Conservation (phyloP, 768 basidiomycete species). For the Suillus americanus region DNA sequence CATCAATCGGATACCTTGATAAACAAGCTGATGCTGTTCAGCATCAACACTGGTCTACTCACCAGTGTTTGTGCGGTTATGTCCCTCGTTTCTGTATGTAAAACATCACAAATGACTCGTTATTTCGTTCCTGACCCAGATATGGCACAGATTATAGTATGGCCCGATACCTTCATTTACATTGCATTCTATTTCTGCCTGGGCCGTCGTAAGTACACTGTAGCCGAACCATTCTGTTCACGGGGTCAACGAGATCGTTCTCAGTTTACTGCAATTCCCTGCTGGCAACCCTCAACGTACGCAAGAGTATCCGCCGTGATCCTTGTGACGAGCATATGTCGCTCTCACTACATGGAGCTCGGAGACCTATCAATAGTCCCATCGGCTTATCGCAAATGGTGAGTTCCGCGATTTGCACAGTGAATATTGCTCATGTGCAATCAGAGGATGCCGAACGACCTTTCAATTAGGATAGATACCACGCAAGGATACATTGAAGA, state of each 20-base stretch:
- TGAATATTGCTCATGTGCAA: neutral
- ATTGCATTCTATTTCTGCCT: slow-evolving; percentile 57
- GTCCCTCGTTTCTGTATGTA: slow-evolving; percentile 46
- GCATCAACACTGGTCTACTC: slow-evolving; percentile 33
- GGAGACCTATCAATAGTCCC: slow-evolving; percentile 5
- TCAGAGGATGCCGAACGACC: slow-evolving; percentile 39
- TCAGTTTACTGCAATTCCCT: slow-evolving; percentile 56
- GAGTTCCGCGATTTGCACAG: neutral
- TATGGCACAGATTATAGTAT: slow-evolving; percentile 40
- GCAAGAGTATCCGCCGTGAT: slow-evolving; percentile 42
- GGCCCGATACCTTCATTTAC: slow-evolving; percentile 49
- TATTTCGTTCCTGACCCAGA: neutral
- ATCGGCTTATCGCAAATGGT: slow-evolving; percentile 13
- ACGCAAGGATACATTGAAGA: slow-evolving; percentile 50
- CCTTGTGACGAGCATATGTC: neutral
- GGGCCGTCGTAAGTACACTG: slow-evolving; percentile 46
- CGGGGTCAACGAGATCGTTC: slow-evolving; percentile 4
- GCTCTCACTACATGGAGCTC: slow-evolving; percentile 1
- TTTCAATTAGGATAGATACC: slow-evolving; percentile 66
- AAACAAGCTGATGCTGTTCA: slow-evolving; percentile 48
- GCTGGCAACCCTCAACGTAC: slow-evolving; percentile 51
- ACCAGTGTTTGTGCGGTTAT: slow-evolving; percentile 48
- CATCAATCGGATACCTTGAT: slow-evolving; percentile 49
- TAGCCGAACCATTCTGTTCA: neutral
- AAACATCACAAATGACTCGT: neutral